Evolutionary conservation across 345 rosid species (phyloP), one percentile per base, ranked within the genome.

Genomic region (Xanthoceras sorbifolium): DNA sequence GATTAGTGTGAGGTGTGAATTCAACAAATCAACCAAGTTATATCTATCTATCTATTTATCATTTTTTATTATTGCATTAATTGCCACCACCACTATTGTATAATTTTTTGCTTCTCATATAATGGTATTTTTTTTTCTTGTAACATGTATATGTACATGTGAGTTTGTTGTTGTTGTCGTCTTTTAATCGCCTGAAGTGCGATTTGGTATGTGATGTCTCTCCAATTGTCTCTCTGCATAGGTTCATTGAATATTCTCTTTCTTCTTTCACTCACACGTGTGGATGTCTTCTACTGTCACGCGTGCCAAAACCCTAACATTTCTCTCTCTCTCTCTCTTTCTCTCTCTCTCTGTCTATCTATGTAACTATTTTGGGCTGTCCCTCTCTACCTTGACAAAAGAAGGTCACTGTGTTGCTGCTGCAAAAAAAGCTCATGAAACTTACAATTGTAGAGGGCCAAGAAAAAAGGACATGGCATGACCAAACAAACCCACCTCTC

Each of bases 311-410:
- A 59, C 32, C 75, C 67, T 54, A 25, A 14, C 31, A n/a, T 46
- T 20, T 10, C 36, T 15, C 15, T 3, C 9, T 7, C 32, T 50
- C 26, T 44, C 72, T 36, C 26, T 3, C 20, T 18, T 6, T 6
- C 26, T 23, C 26, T 74, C 57, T 74, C 15, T 40, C 61, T 29
- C 10, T 17, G 1, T 34, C 11, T 10, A 5, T 26, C 50, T 77
- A 9, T 12, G 29, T n/a, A 4, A 18, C 69, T 8, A 18, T 44
- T 67, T 14, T 26, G 68, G 64, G 69, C 40, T 63, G 72, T 73
- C 65, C 55, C 79, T 69, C 67, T 69, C 79, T 42, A 29, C 73
- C 76, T 69, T 63, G 38, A 40, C 71, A 40, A 64, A 75, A 63
- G 66, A 69, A 54, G 78, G 55, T 29, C 40, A 54, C 61, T 52